A percentile compares a stretch with the other conserved stretches of the same genome.
These are phyloP conservation scores for Fusarium dlaminii DNA, from an alignment of 2,329 filamentous ascomycete genomes.

Conservation along the genomic window DNA sequence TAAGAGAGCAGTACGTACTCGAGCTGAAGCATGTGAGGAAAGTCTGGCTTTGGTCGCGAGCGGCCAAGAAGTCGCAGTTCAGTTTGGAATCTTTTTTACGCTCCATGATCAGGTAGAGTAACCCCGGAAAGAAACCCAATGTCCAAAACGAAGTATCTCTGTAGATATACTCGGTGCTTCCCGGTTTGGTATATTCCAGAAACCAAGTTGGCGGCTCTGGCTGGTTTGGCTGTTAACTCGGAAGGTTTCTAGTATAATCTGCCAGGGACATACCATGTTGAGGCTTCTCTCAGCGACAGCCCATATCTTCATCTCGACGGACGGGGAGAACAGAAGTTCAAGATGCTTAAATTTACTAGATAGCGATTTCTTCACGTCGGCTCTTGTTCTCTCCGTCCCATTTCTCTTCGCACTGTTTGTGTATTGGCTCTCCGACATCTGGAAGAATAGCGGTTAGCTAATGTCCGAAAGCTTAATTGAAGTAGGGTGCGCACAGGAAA, in stretches of 20 bases:
- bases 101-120: neutral
- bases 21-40: neutral
- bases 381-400: neutral
- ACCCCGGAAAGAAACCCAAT: neutral
- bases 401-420: neutral
- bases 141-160: neutral
- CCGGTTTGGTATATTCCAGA: neutral
- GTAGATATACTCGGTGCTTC: neutral
- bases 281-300: neutral
- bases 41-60: neutral
- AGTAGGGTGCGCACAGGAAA: neutral
- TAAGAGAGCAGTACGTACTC: neutral
- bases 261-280: neutral
- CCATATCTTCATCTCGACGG: neutral
- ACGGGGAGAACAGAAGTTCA: neutral
- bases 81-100: neutral
- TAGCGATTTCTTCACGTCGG: neutral
- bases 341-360: neutral
- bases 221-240: neutral
- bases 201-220: neutral
- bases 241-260: rapidly evolving
- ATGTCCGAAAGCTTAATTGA: rapidly evolving
- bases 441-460: rapidly evolving
- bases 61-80: neutral
- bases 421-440: neutral